Percentiles rank a stretch among this genome's conserved stretches.
These are phyloP conservation scores for Debaryomyces fabryi DNA, from an alignment of 1,139 yeast genomes.

Conservation along the genomic window DNA sequence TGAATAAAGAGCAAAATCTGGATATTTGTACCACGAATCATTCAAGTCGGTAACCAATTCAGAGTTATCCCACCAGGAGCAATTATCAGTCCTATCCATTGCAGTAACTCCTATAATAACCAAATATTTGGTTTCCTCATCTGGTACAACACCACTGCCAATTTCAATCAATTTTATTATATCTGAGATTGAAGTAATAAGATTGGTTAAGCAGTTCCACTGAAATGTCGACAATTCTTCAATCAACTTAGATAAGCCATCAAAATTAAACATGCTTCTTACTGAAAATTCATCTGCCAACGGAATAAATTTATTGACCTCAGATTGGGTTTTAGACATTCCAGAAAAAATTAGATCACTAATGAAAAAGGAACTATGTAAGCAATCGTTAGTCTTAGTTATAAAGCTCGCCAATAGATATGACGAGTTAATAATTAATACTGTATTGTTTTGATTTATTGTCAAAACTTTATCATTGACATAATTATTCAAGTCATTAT, in stretches of 20 bases:
- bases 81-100: constrained; percentile 6
- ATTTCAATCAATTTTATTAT: constrained; percentile 28
- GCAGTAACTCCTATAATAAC: constrained; percentile 12
- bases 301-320: constrained; percentile 8
- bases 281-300: constrained; percentile 21
- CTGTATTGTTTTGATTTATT: constrained; percentile 16
- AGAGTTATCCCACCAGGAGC: constrained; percentile 29
- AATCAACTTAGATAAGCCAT: constrained; percentile 19
- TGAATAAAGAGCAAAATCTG: constrained; percentile 30
- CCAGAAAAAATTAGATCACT: constrained; percentile 15
- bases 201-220: constrained; percentile 22
- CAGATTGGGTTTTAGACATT: not conserved
- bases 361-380: constrained; percentile 16
- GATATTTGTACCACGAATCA: constrained; percentile 47
- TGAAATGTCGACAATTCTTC: constrained; percentile 19
- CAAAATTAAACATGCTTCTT: constrained; percentile 21
- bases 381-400: constrained; percentile 25
- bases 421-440: constrained; percentile 34
- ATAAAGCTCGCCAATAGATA: constrained; percentile 30
- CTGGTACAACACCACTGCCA: constrained; percentile 18
- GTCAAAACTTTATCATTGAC: constrained; percentile 11
- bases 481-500: constrained; percentile 11
- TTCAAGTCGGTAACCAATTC: constrained; percentile 21
- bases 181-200: constrained; percentile 17
- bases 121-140: constrained; percentile 9